These are phyloP conservation scores for Fusarium scirpi DNA, from an alignment of 2,329 filamentous ascomycete genomes.

Conservation along the genomic window DNA sequence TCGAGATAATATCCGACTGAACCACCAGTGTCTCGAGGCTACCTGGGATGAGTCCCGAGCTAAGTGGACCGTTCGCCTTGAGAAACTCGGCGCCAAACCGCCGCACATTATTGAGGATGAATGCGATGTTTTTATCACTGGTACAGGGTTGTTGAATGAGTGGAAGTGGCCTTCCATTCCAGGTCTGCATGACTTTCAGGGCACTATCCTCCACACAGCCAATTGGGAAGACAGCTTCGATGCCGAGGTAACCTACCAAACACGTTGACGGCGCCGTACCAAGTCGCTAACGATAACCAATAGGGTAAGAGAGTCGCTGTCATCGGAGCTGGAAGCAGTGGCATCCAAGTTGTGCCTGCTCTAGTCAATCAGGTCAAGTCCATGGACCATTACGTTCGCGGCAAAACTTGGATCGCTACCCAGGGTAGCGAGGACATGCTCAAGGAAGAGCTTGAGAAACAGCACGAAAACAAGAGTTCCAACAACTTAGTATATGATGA, in stretches of 20 bases:
- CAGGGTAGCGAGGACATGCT: conserved; percentile 1
- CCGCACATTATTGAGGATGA: background rate
- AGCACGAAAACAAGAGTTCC: too few relatives aligned
- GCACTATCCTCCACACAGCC: conserved; percentile 39
- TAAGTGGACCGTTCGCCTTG: background rate
- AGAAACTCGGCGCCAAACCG: background rate
- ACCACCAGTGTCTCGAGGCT: too few relatives aligned
- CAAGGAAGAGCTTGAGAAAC: too few relatives aligned
- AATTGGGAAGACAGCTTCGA: background rate
- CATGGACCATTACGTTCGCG: conserved; percentile 26
- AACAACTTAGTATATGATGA: background rate
- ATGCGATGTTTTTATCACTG: conserved; percentile 41
- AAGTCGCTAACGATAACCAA: too few relatives aligned
- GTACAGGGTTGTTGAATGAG: conserved; percentile 31
- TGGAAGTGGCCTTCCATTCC: conserved; percentile 61
- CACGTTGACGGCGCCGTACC: too few relatives aligned
- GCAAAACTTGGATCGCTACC: conserved; percentile 18
- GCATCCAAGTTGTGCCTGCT: conserved; percentile 27
- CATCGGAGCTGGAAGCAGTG: conserved; percentile 20
- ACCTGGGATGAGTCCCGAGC: too few relatives aligned
- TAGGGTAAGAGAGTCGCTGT: conserved; percentile 22
- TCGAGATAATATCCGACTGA: conserved; percentile 5
- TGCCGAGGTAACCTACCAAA: background rate
- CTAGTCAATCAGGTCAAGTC: conserved; percentile 7
- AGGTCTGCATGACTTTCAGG: conserved; percentile 63